Base-by-base conservation (phyloP, 805 yeast species). In the Yamadazyma sp. region DNA sequence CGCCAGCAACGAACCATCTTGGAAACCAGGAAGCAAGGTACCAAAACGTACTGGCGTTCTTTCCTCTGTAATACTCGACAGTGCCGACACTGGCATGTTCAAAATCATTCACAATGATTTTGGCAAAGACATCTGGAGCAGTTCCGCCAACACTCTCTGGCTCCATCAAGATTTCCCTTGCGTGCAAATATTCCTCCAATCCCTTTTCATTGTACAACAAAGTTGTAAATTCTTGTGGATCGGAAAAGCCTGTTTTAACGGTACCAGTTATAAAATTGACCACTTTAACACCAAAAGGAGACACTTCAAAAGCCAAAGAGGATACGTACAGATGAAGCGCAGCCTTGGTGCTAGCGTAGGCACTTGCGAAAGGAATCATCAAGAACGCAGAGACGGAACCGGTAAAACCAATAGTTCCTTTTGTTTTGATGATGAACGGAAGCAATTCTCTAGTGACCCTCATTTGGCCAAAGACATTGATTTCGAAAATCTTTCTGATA, bases 371-470 rank as follows among this genome's bases (percentile, higher is more conserved):
- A 6, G 70, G 64, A 13, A 55, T 36, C 3, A 65, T 62, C 0
- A 49, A 42, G 5, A 51, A 21, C 2, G 50, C 53, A 3, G 60
- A 59, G 4, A 58, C 51, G 1, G 70, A 60, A 1, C 64, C 48
- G 3, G 72, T 64, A 49, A 65, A 64, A 3, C 54, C 63, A 12
- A 66, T 60, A 0, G 61, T 46, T 0, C 72, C 71, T 31, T 58
- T 50, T 5, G 62, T 50, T 5, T 45, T 45, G n/a, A 67, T 46
- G 23, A 68, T 46, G 25, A 57, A 38, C 13, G 53, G 55, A 8
- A 52, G 42, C 40, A 69, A 59, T 20, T 53, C 54, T 40, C 58
- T 59, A 19, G 64, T 51, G 33, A 64, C 40, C 41, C 51, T 52
- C 37, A 65, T 50, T 22, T 59, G 63, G 10, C 70, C 72, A n/a